Evolutionary conservation across 1,139 yeast genomes (phyloP), one percentile per base, ranked within the genome.

Genomic region (Yamadazyma epiphylla): DNA sequence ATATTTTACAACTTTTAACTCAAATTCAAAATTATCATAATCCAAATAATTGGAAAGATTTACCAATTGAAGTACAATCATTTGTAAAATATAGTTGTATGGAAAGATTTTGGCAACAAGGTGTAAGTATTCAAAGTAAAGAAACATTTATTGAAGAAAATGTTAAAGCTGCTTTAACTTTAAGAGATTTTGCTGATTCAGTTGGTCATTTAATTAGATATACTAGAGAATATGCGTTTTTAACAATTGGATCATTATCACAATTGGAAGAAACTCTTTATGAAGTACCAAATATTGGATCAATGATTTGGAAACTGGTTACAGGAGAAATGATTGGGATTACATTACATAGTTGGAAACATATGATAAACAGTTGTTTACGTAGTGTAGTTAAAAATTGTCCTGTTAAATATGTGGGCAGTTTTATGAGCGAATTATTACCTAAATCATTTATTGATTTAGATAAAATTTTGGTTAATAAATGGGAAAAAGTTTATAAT

Each of bases 101-200:
- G 53, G 98, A 94, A 60, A 70, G 97, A 46, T 91, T 91, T 54
- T 94, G 99, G 98, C 97, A 94, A 51, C 95, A 89, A 40, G 98
- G 98, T 12, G 94, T 94, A 13, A 86, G 96, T 2, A 85, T 86
- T 36, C 95, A 91, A 56, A 81, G 95, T 5, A 83, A 87, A 46
- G 98, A 94, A 51, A 89, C 94, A 25, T 94, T 94, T 48, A 82
- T 91, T 38, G 96, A 87, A 53, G 97, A 94, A 49, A 88, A 81
- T 47, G 95, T 88, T 35, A 86, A 83, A 48, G 97, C 98, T 0
- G 87, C 94, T 62, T 84, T 84, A 41, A 88, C 97, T 0, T 62
- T 91, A 36, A 71, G 97, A 43, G 98, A 94, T 59, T 91, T 94
- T 64, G 97, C 98, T 1, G 98, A 94, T 54, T 84, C 95, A 4